A percentile compares a stretch with the other conserved stretches of the same genome.
These are phyloP conservation scores for Cercospora beticola DNA, from an alignment of 2,329 filamentous ascomycete genomes.

Conservation along the genomic window DNA sequence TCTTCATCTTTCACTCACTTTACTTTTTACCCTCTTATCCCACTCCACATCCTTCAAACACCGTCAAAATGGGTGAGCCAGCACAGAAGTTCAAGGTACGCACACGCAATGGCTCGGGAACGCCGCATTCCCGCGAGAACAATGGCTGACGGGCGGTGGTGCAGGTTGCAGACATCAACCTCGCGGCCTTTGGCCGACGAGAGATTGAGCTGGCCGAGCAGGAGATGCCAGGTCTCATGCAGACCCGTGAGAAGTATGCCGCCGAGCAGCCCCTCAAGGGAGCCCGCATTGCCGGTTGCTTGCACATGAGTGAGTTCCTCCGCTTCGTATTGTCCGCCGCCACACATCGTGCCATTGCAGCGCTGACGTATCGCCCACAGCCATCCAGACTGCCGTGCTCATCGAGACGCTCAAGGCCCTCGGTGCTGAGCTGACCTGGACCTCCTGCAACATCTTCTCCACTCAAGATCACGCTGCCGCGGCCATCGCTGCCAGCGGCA, in stretches of 20 bases:
- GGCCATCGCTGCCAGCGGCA: conserved; percentile 89
- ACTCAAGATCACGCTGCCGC: conserved; percentile 98
- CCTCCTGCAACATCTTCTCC: conserved; percentile 99
- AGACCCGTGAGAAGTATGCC: conserved; percentile 88
- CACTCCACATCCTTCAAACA: conserved; percentile 20
- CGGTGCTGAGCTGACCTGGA: conserved; percentile 98
- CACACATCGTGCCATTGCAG: not conserved
- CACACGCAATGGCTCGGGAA: not conserved
- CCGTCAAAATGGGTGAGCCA: conserved; percentile 66
- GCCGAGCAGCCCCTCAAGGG: conserved; percentile 89
- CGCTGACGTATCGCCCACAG: conserved; percentile 40
- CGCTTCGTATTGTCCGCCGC: not conserved
- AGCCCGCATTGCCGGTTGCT: conserved; percentile 93
- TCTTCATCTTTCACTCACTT: conserved; percentile 23
- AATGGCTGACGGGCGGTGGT: conserved; percentile 11
- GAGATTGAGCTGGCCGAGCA: conserved; percentile 97
- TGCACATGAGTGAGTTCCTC: conserved; percentile 82
- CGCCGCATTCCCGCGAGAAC: not conserved
- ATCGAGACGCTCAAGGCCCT: conserved; percentile 96
- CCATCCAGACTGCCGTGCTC: conserved; percentile 98
- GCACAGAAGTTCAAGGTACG: conserved; percentile 83
- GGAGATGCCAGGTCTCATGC: conserved; percentile 95
- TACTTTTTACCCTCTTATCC: conserved; percentile 19
- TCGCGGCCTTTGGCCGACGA: conserved; percentile 97
- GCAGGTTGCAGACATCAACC: conserved; percentile 83